Percentiles rank a stretch among this genome's conserved stretches.
Evolutionary conservation across 257 asterid genomes (phyloP).

Genomic region (Nicotiana obtusifolia): DNA sequence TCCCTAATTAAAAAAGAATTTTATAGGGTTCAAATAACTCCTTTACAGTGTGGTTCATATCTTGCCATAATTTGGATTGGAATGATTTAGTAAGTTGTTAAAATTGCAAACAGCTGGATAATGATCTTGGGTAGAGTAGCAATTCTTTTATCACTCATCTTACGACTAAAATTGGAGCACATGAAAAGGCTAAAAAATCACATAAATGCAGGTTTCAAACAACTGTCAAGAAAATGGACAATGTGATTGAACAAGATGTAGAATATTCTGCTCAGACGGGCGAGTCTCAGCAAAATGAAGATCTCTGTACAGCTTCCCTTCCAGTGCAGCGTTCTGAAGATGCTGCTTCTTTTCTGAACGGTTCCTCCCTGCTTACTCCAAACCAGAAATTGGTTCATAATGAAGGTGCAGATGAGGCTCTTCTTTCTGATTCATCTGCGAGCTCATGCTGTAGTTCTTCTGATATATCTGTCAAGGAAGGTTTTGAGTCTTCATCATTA

Average conservation of each 20-base stretch:
- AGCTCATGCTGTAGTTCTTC: constrained; percentile 59
- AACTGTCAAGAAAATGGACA: constrained; percentile 39
- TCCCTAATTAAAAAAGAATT: neutral
- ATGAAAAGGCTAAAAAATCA: neutral
- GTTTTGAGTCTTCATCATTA: constrained; percentile 40
- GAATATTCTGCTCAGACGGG: constrained; percentile 16
- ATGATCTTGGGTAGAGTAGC: neutral
- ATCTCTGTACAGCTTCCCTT: neutral
- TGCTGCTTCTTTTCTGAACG: constrained; percentile 9
- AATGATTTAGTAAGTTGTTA: neutral
- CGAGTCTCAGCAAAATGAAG: constrained; percentile 2
- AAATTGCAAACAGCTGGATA: neutral
- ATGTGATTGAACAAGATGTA: constrained; percentile 32
- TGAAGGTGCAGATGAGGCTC: constrained; percentile 27
- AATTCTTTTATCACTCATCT: constrained; percentile 2
- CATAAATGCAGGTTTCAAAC: constrained; percentile 46
- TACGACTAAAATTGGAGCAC: neutral
- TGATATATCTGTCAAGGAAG: constrained; percentile 38
- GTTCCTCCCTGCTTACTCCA: constrained; percentile 40
- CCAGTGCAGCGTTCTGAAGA: constrained; percentile 18
- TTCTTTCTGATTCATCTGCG: constrained; percentile 30
- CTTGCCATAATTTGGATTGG: neutral
- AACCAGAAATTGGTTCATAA: constrained; percentile 30
- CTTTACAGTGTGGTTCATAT: neutral
- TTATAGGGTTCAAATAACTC: neutral